Evolutionary conservation across 371 early-diverging fungal genomes (phyloP), one percentile per base, ranked within the genome.

Genomic region (Lichtheimia corymbifera): DNA sequence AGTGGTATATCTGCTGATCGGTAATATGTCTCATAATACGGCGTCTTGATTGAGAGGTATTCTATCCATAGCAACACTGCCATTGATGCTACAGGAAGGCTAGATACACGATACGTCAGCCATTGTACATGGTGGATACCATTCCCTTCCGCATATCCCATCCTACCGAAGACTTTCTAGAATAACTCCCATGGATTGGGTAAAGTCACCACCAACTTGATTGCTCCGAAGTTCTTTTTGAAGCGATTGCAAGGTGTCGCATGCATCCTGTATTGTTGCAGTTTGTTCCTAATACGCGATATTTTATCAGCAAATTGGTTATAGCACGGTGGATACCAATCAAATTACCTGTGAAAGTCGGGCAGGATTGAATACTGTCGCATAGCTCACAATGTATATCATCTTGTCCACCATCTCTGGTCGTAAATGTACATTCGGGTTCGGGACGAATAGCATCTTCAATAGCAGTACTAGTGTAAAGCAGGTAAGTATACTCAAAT

Each of bases 11-110:
- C 88, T 2, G 79, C 74, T 45, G 83, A 76, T 44, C 83, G 79
- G 57, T 83, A 90, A 59, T 90, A 90, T 0, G 83, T 88, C 52
- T 83, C 85, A 59, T 85, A 88, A 64, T 83, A 89, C 20, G 74
- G 66, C 25, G 83, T 89, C 55, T 85, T 77, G 15, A 68, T 77
- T 1, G 87, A 73, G 57, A 88, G 72, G 52, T 84, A 80, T 52
- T 83, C 81, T 28, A 88, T 74, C 91, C 91, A 90, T 40, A 82
- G 61, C 7, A 89, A 56, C 5, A 90, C 67, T 2, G 83, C 82
- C 65, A 87, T 73, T 0, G 86, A 79, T 7, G 76, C 83, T 24
- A 83, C 73, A 15, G 86, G 86, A 17, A 76, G 65, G 50, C 82
- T 82, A 64, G 5, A 30, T 25, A 20, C 17, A 14, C 20, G 15